A percentile compares a stretch with the other conserved stretches of the same genome.
Conservation (phyloP, 2,329 filamentous ascomycete species). For the Chaetomiaceae sp. region DNA sequence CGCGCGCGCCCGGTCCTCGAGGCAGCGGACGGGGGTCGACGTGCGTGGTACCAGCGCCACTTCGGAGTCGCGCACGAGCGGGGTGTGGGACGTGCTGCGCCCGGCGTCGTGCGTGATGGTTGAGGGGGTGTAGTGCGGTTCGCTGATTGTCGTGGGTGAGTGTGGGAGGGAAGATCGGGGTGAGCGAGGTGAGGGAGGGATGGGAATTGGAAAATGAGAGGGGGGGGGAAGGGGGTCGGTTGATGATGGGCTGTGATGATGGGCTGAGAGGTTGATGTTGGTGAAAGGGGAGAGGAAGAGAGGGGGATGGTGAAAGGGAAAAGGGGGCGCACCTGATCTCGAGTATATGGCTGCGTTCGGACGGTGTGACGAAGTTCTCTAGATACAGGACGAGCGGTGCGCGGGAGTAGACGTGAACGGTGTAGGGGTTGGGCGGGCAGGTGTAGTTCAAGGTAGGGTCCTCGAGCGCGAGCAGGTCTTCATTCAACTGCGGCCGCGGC, state of each 20-base stretch:
- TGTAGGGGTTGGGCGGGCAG: slow-evolving; percentile 37
- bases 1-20: slow-evolving; percentile 41
- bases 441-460: slow-evolving; percentile 23
- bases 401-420: slow-evolving; percentile 39
- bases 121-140: slow-evolving; percentile 43
- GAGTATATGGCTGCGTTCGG: slow-evolving; percentile 42
- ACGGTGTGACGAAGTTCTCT: slow-evolving; percentile 42
- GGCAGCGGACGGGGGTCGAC: slow-evolving; percentile 35
- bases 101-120: slow-evolving; percentile 45
- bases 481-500: slow-evolving; percentile 42
- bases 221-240: too few relatives aligned
- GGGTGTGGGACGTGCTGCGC: slow-evolving; percentile 34
- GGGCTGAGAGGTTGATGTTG: too few relatives aligned
- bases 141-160: slow-evolving; percentile 32
- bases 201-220: too few relatives aligned
- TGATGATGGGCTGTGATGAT: too few relatives aligned
- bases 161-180: background rate
- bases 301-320: too few relatives aligned
- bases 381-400: slow-evolving; percentile 50
- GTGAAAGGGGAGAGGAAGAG: background rate
- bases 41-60: slow-evolving; percentile 47
- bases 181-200: too few relatives aligned
- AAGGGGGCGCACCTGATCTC: slow-evolving; percentile 47
- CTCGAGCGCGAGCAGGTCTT: slow-evolving; percentile 46
- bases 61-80: slow-evolving; percentile 44